These are phyloP conservation scores for Penicillium sp. DNA, from an alignment of 2,329 filamentous ascomycete species.

Conservation along the genomic window DNA sequence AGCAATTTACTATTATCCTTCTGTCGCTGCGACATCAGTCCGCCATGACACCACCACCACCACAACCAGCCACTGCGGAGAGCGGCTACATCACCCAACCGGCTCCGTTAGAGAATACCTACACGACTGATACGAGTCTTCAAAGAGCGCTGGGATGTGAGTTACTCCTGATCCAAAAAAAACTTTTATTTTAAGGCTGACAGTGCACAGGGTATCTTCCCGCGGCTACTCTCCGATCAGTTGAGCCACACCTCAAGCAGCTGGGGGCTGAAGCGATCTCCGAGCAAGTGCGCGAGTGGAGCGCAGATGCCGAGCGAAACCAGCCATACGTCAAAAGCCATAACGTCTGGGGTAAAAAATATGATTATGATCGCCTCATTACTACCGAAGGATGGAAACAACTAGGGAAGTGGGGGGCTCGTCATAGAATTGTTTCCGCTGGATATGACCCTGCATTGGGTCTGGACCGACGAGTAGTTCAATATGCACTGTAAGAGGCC, in stretches of 20 bases:
- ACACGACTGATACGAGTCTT: conserved; percentile 58
- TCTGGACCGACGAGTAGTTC: conserved; percentile 27
- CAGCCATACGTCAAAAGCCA: conserved; percentile 64
- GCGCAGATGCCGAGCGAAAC: conserved; percentile 66
- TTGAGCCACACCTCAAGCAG: conserved; percentile 39
- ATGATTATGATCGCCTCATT: conserved; percentile 61
- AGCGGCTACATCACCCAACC: conserved; percentile 61
- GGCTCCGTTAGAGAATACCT: conserved; percentile 60
- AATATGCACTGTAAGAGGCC: conserved; percentile 34
- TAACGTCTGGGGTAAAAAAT: conserved; percentile 62
- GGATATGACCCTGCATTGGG: conserved; percentile 32
- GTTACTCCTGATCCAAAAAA: conserved; percentile 16
- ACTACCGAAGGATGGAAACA: conserved; percentile 67
- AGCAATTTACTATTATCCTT: background rate
- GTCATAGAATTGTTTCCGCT: conserved; percentile 33
- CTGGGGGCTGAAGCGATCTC: conserved; percentile 41
- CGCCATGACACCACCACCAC: conserved; percentile 16
- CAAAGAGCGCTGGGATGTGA: conserved; percentile 58
- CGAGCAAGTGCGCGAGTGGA: conserved; percentile 35
- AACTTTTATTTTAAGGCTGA: background rate
- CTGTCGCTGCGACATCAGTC: background rate
- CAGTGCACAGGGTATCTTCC: conserved; percentile 45
- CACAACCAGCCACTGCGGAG: conserved; percentile 41
- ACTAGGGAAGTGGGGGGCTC: conserved; percentile 40
- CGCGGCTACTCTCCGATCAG: conserved; percentile 58